phyloP scores from a whole-genome alignment of 495 filamentous ascomycete genomes.

The Penicillium odoratum region DNA sequence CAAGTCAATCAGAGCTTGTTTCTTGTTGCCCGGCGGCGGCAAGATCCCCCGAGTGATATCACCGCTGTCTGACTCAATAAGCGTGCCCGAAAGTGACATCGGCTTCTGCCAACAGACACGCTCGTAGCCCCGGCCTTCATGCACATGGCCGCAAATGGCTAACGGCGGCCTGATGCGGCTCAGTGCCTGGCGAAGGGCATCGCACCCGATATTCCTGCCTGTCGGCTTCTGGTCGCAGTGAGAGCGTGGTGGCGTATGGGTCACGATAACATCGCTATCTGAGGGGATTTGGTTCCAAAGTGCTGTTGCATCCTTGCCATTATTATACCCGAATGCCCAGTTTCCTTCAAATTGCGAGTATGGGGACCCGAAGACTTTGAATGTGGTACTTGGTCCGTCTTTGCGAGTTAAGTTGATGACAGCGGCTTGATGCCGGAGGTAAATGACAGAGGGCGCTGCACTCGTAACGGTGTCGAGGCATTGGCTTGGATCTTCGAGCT shows the following conservation, averaged over 20 bases:
- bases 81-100: neutral
- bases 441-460: constrained; percentile 57
- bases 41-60: constrained; percentile 18
- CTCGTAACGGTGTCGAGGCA: constrained; percentile 56
- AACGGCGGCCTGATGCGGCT: constrained; percentile 44
- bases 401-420: constrained; percentile 56
- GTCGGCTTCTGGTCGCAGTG: constrained; percentile 42
- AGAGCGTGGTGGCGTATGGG: constrained; percentile 49
- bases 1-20: constrained; percentile 58
- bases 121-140: constrained; percentile 49
- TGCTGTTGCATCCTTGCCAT: constrained; percentile 38
- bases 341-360: constrained; percentile 60
- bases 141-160: constrained; percentile 52
- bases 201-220: constrained; percentile 39
- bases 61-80: constrained; percentile 6
- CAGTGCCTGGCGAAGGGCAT: constrained; percentile 36
- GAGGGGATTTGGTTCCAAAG: constrained; percentile 52
- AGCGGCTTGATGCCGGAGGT: constrained; percentile 63
- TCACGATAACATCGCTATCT: constrained; percentile 48
- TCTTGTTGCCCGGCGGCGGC: constrained; percentile 50
- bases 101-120: constrained; percentile 36
- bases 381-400: constrained; percentile 61
- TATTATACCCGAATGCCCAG: constrained; percentile 74
- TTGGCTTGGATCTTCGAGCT: constrained; percentile 53
- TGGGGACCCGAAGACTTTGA: constrained; percentile 78